phyloP scores from a whole-genome alignment of 352 stramenopile genomes.

The Globisporangium spiculum region DNA sequence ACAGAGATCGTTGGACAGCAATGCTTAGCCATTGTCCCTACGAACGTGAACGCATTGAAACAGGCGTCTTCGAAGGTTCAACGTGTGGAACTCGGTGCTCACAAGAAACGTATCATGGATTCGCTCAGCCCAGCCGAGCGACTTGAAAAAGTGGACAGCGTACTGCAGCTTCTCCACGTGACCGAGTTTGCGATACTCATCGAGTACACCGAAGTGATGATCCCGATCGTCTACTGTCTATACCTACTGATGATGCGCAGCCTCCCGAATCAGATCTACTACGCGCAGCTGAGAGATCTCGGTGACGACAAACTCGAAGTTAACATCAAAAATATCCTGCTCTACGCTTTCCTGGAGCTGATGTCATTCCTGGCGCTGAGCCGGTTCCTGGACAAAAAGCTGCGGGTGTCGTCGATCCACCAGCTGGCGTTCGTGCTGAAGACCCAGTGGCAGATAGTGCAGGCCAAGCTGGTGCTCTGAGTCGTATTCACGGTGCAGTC shows the following conservation, averaged over 20 bases:
- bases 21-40: no score
- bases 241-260: constrained; percentile 14
- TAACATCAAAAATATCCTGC: constrained; percentile 20
- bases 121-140: neutral
- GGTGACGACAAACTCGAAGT: neutral
- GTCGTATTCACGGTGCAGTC: constrained; percentile 32
- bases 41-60: no score
- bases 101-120: neutral
- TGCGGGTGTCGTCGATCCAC: constrained; percentile 20
- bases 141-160: neutral
- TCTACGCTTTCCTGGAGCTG: constrained; percentile 36
- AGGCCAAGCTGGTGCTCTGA: constrained; percentile 34
- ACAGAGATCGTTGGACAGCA: no score
- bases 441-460: constrained; percentile 26
- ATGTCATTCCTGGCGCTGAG: constrained; percentile 29
- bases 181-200: constrained; percentile 15
- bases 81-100: neutral
- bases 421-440: constrained; percentile 36
- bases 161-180: constrained; percentile 12
- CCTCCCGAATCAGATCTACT: constrained; percentile 26
- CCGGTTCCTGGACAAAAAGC: constrained; percentile 17
- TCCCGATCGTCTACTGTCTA: constrained; percentile 14
- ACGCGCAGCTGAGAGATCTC: constrained; percentile 25
- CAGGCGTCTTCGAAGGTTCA: no score
- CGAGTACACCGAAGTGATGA: constrained; percentile 18